Conservation (phyloP, 2,329 filamentous ascomycete genomes). For the Chrysosporium queenslandicum region DNA sequence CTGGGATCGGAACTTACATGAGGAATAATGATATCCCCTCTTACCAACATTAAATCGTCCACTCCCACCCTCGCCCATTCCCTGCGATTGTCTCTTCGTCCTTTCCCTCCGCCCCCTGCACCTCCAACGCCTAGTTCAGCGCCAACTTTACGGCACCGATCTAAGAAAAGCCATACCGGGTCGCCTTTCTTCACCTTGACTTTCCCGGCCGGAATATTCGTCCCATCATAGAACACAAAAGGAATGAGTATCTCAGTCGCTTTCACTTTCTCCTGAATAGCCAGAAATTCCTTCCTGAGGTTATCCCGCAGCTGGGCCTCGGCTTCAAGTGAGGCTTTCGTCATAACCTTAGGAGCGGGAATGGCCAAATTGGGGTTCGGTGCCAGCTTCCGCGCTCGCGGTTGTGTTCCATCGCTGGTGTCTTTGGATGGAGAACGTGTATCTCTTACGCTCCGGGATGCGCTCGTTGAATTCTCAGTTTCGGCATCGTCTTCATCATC, state of each 20-base stretch:
- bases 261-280: slow-evolving; percentile 76
- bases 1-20: slow-evolving; percentile 57
- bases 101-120: slow-evolving; percentile 38
- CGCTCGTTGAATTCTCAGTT: slow-evolving; percentile 31
- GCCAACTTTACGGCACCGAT: slow-evolving; percentile 81
- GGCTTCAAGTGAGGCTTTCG: slow-evolving; percentile 63
- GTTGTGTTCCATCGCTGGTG: slow-evolving; percentile 25
- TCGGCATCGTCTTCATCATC: slow-evolving; percentile 58
- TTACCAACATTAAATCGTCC: slow-evolving; percentile 87
- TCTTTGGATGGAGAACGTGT: slow-evolving; percentile 31
- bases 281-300: slow-evolving; percentile 68
- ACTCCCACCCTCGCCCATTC: slow-evolving; percentile 92
- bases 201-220: slow-evolving; percentile 72
- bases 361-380: slow-evolving; percentile 35
- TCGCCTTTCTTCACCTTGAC: slow-evolving; percentile 90
- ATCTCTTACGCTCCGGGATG: slow-evolving; percentile 28
- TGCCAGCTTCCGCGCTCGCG: slow-evolving; percentile 29
- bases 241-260: slow-evolving; percentile 81
- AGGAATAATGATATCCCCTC: slow-evolving; percentile 82
- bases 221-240: slow-evolving; percentile 95
- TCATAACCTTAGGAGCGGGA: slow-evolving; percentile 60
- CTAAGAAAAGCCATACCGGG: slow-evolving; percentile 82
- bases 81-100: slow-evolving; percentile 52
- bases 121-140: slow-evolving; percentile 68
- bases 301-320: slow-evolving; percentile 69